Percentiles rank a stretch among this genome's conserved stretches.
phyloP scores from a whole-genome alignment of 306 rosid species.

The Trifolium repens region DNA sequence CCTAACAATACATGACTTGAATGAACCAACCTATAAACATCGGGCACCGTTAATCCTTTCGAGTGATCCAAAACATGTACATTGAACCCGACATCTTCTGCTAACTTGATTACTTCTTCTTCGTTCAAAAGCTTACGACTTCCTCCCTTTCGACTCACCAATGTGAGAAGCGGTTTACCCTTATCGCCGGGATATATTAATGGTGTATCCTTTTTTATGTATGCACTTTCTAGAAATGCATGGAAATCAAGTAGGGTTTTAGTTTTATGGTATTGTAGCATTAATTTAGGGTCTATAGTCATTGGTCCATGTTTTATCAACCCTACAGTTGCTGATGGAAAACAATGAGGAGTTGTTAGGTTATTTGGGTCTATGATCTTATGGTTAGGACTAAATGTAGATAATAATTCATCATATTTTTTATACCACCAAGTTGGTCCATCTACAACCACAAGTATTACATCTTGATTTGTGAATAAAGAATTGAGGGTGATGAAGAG shows the following conservation, averaged over 20 bases:
- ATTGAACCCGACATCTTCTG: conserved; percentile 47
- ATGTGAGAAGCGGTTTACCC: conserved; percentile 27
- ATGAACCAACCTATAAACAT: conserved; percentile 38
- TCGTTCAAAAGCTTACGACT: conserved; percentile 46
- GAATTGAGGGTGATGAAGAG: conserved; percentile 61
- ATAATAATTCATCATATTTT: conserved; percentile 48
- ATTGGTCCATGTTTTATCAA: conserved; percentile 53
- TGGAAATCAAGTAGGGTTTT: conserved; percentile 48
- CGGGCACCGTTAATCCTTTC: background rate
- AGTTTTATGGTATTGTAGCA: conserved; percentile 46
- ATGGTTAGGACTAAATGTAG: conserved; percentile 33
- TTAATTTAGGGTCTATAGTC: conserved; percentile 44
- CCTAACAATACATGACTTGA: conserved; percentile 53
- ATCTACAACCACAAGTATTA: conserved; percentile 46
- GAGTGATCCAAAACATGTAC: conserved; percentile 47
- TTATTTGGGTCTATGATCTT: conserved; percentile 40
- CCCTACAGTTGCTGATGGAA: conserved; percentile 49
- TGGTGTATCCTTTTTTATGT: background rate
- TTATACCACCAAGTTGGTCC: conserved; percentile 48
- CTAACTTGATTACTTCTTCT: conserved; percentile 24
- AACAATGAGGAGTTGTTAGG: conserved; percentile 47
- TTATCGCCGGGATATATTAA: background rate
- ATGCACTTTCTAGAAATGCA: conserved; percentile 36
- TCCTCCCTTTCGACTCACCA: conserved; percentile 16
- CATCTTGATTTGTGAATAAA: conserved; percentile 37